These are phyloP conservation scores for Zalaria obscura DNA, from an alignment of 2,329 filamentous ascomycete genomes.

Conservation along the genomic window DNA sequence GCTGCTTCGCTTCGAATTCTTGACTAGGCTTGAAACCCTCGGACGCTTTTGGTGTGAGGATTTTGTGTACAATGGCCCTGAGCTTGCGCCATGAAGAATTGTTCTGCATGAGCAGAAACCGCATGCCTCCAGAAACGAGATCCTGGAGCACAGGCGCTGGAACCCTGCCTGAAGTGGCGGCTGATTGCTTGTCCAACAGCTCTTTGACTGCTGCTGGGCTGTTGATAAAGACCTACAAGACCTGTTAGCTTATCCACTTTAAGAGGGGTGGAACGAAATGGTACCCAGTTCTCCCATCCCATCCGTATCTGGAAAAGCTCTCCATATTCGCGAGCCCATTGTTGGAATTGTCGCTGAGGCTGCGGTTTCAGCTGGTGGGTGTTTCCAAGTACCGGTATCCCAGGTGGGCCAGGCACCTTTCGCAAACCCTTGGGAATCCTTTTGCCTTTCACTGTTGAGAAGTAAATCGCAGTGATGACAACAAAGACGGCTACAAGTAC, in stretches of 20 bases:
- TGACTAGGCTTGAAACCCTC: conserved; percentile 28
- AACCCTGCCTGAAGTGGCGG: conserved; percentile 19
- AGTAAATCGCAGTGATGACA: neutral
- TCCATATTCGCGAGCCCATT: conserved; percentile 28
- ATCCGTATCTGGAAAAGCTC: conserved; percentile 30
- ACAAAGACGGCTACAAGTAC: neutral
- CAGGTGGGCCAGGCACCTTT: conserved; percentile 22
- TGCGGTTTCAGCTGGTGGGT: conserved; percentile 17
- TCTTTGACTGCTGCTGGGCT: conserved; percentile 29
- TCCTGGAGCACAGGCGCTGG: conserved; percentile 26
- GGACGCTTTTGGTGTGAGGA: conserved; percentile 23
- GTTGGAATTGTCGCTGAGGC: conserved; percentile 17
- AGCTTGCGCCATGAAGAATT: conserved; percentile 25
- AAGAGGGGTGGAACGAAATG: neutral
- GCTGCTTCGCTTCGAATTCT: conserved; percentile 31
- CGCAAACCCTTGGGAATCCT: conserved; percentile 5
- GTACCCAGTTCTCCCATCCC: conserved; percentile 32
- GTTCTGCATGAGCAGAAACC: conserved; percentile 29
- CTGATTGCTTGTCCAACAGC: conserved; percentile 27
- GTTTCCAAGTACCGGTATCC: conserved; percentile 29
- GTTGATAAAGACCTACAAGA: conserved; percentile 20
- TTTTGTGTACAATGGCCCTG: conserved; percentile 23
- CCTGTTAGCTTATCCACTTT: no score
- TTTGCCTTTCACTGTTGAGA: neutral
- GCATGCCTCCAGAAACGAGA: conserved; percentile 24